These are phyloP conservation scores for Phytophthora hybrid DNA, from an alignment of 352 stramenopile species.

Conservation along the genomic window DNA sequence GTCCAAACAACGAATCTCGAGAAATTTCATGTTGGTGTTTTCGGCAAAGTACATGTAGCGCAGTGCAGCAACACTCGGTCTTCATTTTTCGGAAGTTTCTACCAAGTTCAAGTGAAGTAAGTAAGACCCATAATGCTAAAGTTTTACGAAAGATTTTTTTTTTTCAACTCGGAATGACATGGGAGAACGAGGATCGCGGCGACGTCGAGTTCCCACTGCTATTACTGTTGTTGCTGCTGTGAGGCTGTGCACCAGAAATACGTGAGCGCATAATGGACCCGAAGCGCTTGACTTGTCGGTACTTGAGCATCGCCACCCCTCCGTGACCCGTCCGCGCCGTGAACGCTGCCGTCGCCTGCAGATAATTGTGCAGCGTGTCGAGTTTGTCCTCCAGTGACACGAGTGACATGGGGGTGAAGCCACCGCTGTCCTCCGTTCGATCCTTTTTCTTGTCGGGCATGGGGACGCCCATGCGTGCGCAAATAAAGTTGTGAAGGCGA, in stretches of 20 bases:
- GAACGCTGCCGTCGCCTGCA: conserved; percentile 41
- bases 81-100: too few species aligned
- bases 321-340: conserved; percentile 18
- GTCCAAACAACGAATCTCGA: too few species aligned
- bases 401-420: conserved; percentile 55
- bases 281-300: conserved; percentile 73
- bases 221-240: conserved; percentile 19
- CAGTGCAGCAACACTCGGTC: too few species aligned
- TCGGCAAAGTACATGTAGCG: too few species aligned
- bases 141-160: too few species aligned
- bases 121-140: too few species aligned
- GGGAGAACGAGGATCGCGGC: conserved; percentile 23
- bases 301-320: conserved; percentile 56
- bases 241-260: conserved; percentile 25
- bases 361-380: conserved; percentile 68
- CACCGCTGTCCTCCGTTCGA: conserved; percentile 40
- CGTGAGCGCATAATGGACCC: conserved; percentile 69
- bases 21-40: too few species aligned
- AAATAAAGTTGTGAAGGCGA: conserved; percentile 71
- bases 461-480: conserved; percentile 55
- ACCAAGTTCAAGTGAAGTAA: too few species aligned
- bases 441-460: conserved; percentile 40
- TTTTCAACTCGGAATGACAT: conserved; percentile 22
- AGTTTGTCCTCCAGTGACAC: conserved; percentile 72
- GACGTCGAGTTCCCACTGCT: conserved; percentile 9